Evolutionary conservation across 2,329 filamentous ascomycete genomes (phyloP), one percentile per base, ranked within the genome.

Genomic region (Fusarium sp.): DNA sequence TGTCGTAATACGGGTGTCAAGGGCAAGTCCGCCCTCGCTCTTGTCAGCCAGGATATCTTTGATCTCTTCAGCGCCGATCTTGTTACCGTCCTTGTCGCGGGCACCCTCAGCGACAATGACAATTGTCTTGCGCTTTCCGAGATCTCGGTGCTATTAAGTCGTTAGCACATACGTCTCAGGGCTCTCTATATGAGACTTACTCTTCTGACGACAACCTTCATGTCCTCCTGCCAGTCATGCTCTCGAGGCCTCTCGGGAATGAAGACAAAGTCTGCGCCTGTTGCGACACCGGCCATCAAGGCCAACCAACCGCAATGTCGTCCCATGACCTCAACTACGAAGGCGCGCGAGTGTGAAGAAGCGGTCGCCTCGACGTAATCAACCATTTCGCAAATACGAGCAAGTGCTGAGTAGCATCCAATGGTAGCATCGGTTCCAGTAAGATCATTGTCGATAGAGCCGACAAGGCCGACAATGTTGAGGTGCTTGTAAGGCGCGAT

Each of bases 281-380:
- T 97, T 61, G 93, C 94, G 62, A 99, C 94, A 75, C 94, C 95
- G 15, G 95, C 92, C 91, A 98, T 98, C 65, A 99, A 87, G 40
- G 96, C 96, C 66, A 99, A 85, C 96, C 96, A 99, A 67, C 96
- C 96, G 79, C 96, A 99, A 82, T 99, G 95, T 62, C 96, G 88
- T 50, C 96, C 96, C 96, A 99, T 99, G 75, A 99, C 96, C 80
- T 98, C 96, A 67, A 99, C 92, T 59, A 99, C 94, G 80, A 99
- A 99, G 39, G 96, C 96, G 74, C 96, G 88, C 70, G 97, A 97
- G 81, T 99, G 96, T 28, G 94, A 98, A 38, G 91, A 91, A 53
- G 95, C 95, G 0, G 96, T 98, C 21, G 95, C 94, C 81, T 99
- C 95, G 73, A 99, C 97, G 77, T 94, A 95, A 83, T 99, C 96